phyloP scores from a whole-genome alignment of 139 green algal genomes.

The Ettlia oleoabundans region DNA sequence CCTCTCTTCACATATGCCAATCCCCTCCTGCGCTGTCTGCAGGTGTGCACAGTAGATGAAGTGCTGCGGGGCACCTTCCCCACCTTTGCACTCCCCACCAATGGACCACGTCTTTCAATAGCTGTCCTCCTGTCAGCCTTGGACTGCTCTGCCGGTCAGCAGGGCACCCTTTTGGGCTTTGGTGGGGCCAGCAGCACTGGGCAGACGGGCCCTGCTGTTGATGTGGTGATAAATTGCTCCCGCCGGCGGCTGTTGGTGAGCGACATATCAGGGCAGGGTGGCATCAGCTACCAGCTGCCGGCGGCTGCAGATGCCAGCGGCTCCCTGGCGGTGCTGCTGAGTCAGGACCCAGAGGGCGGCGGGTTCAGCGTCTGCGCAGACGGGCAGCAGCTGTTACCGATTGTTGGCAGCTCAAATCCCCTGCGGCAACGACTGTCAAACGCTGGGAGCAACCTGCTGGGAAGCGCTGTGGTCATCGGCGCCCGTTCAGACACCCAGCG shows the following conservation, averaged over 20 bases:
- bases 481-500: not conserved
- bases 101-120: not conserved
- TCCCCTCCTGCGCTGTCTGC: not conserved
- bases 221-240: not conserved
- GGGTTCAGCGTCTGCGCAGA: constrained; percentile 8
- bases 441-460: not conserved
- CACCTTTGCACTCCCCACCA: constrained; percentile 14
- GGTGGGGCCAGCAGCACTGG: not conserved
- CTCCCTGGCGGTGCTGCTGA: constrained; percentile 1
- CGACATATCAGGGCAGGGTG: not conserved
- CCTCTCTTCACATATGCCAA: not conserved
- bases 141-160: not conserved
- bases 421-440: not conserved
- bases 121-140: not conserved
- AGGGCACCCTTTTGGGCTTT: not conserved
- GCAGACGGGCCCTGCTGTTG: not conserved
- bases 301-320: not conserved
- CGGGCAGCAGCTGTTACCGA: not conserved
- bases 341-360: not conserved
- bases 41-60: constrained; percentile 5
- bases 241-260: not conserved
- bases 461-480: constrained; percentile 2
- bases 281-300: not conserved
- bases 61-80: constrained; percentile 10
- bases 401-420: not conserved